Evolutionary conservation across 2,329 filamentous ascomycete species (phyloP).

Genomic region (Colletotrichum sp.): DNA sequence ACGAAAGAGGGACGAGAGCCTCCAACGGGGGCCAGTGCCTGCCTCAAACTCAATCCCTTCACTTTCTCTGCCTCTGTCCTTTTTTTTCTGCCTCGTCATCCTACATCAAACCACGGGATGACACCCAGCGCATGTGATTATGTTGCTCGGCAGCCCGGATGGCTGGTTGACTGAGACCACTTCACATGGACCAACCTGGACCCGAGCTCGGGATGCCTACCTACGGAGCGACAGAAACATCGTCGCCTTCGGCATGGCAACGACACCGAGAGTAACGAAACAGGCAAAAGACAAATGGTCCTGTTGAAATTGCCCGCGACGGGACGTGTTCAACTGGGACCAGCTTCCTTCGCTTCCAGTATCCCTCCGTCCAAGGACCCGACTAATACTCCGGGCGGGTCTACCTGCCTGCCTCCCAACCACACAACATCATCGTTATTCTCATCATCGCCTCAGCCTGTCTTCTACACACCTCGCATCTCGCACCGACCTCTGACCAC

Average conservation of each 20-base stretch:
- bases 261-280: not conserved
- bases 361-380: not conserved
- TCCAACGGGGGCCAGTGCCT: not conserved
- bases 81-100: not conserved
- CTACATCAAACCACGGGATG: not conserved
- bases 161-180: not conserved
- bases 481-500: not conserved
- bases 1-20: not conserved
- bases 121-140: conserved; percentile 4
- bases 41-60: conserved; percentile 5
- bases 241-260: not conserved
- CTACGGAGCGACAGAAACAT: not conserved
- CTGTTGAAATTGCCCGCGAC: not conserved
- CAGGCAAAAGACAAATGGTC: not conserved
- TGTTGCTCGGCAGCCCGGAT: not conserved
- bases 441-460: not conserved
- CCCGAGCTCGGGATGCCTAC: not conserved
- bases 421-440: not conserved
- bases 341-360: not conserved
- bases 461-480: not conserved
- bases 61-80: not conserved
- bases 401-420: not conserved
- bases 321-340: not conserved
- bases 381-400: not conserved
- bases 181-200: not conserved